Conservation (phyloP, 192 early-diverging fungal genomes). For the Backusella sp. region DNA sequence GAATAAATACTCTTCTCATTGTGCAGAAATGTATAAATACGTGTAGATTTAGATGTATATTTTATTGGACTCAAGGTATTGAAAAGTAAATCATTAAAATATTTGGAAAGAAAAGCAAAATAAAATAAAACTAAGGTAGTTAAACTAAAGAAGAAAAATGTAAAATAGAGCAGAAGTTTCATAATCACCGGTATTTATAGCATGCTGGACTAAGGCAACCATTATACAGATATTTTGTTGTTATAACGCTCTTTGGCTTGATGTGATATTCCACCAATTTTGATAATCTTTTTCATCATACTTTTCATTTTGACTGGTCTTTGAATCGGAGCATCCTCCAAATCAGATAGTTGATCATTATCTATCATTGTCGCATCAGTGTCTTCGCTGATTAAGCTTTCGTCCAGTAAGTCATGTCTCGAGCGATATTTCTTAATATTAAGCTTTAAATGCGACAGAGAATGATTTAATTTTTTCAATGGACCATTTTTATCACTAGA, state of each 20-base stretch:
- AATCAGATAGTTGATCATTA: not conserved
- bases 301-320: slow-evolving; percentile 13
- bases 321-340: not conserved
- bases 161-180: not conserved
- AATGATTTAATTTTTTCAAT: slow-evolving; percentile 14
- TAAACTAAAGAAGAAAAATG: not conserved
- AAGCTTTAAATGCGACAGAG: slow-evolving; percentile 10
- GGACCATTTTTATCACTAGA: not conserved
- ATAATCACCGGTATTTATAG: not conserved
- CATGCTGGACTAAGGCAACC: not conserved
- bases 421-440: slow-evolving; percentile 15
- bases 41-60: not conserved
- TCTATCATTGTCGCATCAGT: not conserved
- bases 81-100: slow-evolving; percentile 1
- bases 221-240: slow-evolving; percentile 3
- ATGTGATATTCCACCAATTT: slow-evolving; percentile 13
- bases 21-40: not conserved
- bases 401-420: slow-evolving; percentile 10
- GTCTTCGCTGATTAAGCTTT: slow-evolving; percentile 5
- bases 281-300: slow-evolving; percentile 14
- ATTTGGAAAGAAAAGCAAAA: not conserved
- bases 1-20: not conserved
- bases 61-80: not conserved
- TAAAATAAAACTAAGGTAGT: not conserved
- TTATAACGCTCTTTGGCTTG: not conserved